Percentiles rank a stretch among this genome's conserved stretches.
Conservation (phyloP, 495 filamentous ascomycete genomes). For the Penicillium diatomitis region DNA sequence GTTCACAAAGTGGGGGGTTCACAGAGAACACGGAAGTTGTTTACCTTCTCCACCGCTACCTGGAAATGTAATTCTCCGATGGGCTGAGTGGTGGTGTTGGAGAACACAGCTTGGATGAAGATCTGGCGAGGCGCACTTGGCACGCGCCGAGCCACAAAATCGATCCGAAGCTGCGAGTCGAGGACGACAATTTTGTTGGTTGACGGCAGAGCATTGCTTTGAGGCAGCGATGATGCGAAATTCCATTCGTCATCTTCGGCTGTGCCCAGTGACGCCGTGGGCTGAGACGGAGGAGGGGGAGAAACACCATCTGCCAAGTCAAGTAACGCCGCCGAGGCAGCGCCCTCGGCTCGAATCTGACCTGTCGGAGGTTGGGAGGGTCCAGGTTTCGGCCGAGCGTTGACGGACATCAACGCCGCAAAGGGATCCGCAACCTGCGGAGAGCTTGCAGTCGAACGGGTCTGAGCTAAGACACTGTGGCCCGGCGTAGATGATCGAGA, state of each 20-base stretch:
- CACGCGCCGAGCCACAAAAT: constrained; percentile 40
- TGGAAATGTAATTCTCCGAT: constrained; percentile 82
- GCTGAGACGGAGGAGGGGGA: constrained; percentile 9
- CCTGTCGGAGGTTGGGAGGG: constrained; percentile 23
- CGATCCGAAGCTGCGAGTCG: constrained; percentile 43
- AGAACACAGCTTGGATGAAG: constrained; percentile 57
- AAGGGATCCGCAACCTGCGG: constrained; percentile 51
- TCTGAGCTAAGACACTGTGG: constrained; percentile 21
- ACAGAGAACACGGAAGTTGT: constrained; percentile 2
- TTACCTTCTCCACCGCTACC: constrained; percentile 86
- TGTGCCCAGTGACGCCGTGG: constrained; percentile 18
- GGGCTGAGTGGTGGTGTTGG: constrained; percentile 61
- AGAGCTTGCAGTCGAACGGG: constrained; percentile 29
- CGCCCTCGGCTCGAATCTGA: constrained; percentile 12
- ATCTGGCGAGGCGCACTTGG: constrained; percentile 37
- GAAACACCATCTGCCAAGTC: constrained; percentile 25
- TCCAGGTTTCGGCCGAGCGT: constrained; percentile 32
- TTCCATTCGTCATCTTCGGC: constrained; percentile 75
- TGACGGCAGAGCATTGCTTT: constrained; percentile 40
- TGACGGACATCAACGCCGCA: constrained; percentile 54
- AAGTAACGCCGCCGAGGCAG: constrained; percentile 33
- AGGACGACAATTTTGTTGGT: constrained; percentile 53
- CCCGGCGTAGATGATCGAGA: constrained; percentile 43
- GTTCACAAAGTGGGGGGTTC: not conserved
- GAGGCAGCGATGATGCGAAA: constrained; percentile 80